Evolutionary conservation across 2,329 filamentous ascomycete species (phyloP), one percentile per base, ranked within the genome.

Genomic region (Clonostachys chloroleuca): DNA sequence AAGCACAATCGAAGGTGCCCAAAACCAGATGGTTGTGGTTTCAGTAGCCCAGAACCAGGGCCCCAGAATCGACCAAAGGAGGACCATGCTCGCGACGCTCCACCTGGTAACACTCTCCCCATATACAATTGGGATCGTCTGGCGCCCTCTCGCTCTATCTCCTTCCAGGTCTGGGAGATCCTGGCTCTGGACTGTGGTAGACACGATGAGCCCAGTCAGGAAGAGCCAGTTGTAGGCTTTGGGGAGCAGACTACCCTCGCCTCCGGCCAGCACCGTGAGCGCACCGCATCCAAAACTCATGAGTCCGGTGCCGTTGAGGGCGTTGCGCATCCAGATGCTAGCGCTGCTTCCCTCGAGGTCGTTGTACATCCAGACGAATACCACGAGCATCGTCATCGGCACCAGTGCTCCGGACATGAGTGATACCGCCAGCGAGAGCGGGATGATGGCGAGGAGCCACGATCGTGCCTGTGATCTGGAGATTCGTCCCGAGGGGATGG

Each of bases 341-440:
- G 49, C 51, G 37, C 56, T 52, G 34, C 53, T 54, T 18, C 57
- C 59, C 16, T 58, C 56, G 2, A 63, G 54, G 30, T 63, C 59
- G 43, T 64, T 63, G 48, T 64, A 64, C 50, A 59, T 49, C 58
- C 59, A 62, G 17, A 60, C 40, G 5, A 63, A 37, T 2, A 48
- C 44, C 56, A 61, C 55, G 24, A 63, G 50, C 1, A 46, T 50
- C 12, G 52, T 44, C 20, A 55, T 53, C 1, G 58, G 56, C 8
- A 40, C 46, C 35, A 57, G 48, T 2, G 49, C 50, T 5, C 55
- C 56, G 3, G 56, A 16, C 1, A 46, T 12, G 2, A 43, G 3
- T 40, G 58, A 54, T 3, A 49, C 12, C 2, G 41, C 46, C 2
- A 59, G 43, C 3, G 52, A 51, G 4, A 56, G 7, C 5, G 57